Base-by-base conservation (phyloP, 2,329 filamentous ascomycete genomes). In the Emmonsiellopsis sp. region DNA sequence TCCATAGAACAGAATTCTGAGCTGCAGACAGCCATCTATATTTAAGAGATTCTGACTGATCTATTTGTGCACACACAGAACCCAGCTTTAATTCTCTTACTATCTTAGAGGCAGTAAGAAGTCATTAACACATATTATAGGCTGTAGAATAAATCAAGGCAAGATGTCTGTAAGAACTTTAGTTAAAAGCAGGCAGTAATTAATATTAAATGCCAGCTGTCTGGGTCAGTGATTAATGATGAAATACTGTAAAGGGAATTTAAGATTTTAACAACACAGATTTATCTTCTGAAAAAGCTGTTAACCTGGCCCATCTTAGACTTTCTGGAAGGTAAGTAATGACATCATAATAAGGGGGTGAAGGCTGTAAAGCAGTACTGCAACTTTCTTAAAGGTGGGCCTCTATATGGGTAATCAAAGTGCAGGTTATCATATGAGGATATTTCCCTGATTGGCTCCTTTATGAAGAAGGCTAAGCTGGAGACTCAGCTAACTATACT, bases 271-370 rank as follows among this genome's bases (percentile, higher is more conserved):
- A 53, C 50, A 26, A 43, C 55, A 47, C 55, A 62, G 56, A 60
- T 65, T 44, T 45, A 54, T 54, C 55, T 65, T n/a, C 38, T 65
- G 37, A 49, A 61, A 56, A 60, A 37, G 6, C 56, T 65, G 41
- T 57, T 65, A 35, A 61, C 55, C 43, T 60, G 54, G 54, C 56
- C 59, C 15, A 65, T n/a, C n/a, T n/a, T n/a, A n/a, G n/a, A n/a
- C n/a, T n/a, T n/a, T n/a, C n/a, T n/a, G n/a, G n/a, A n/a, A 56
- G 57, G 60, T 13, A 53, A 63, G 52, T 65, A 52, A 54, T 52
- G 34, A 41, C 47, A 51, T 15, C 51, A 52, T 11, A 61, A 62
- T 53, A 55, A 53, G 53, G 58, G 56, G 41, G 46, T 57, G 45
- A 53, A 55, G 51, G 53, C 60, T 47, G 54, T 46, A 26, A 54